Evolutionary conservation across 1,139 yeast species (phyloP), one percentile per base, ranked within the genome.

Genomic region (Pichia sp.): DNA sequence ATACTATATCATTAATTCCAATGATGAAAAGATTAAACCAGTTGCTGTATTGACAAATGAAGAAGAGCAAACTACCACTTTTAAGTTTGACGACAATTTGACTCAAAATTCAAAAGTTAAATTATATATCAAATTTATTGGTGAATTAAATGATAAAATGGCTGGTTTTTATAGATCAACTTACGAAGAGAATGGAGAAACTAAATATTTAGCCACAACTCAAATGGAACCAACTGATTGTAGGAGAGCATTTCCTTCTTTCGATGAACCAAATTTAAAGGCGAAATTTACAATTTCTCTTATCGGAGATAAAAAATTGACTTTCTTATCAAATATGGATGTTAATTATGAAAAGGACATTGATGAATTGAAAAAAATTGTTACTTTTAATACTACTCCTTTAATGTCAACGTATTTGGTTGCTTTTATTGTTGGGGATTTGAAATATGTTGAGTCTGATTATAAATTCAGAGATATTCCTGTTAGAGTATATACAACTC

Each of bases 171-270:
- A 87, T 69, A 78, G 92, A 59, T 85, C 95, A 6, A 76, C 79
- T 34, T 87, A 87, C 65, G 73, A 70, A 56, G 73, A 74, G 53
- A 68, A 80, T 43, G 63, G 89, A 78, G 49, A 76, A 73, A 58
- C 78, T 77, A 80, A 80, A 58, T 76, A 76, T 58, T 74, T 87
- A 73, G 83, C 87, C 34, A 82, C 95, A 35, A 86, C 96, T 22
- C 96, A 87, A 67, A 83, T 87, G 74, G 96, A 87, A 65, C 83
- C 96, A 37, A 84, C 95, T 24, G 96, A 86, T 60, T 89, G 95
- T 58, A 79, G 96, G 62, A 74, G 90, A 56, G 95, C 96, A 5
- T 87, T 87, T 72, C 96, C 96, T 23, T 86, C 89, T 60, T 80
- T 84, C 56, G 96, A 87, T 64, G 96, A 87, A 64, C 96, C 96